Base-by-base conservation (phyloP, 805 yeast species). In the Saccharomyces kudriavzevii region DNA sequence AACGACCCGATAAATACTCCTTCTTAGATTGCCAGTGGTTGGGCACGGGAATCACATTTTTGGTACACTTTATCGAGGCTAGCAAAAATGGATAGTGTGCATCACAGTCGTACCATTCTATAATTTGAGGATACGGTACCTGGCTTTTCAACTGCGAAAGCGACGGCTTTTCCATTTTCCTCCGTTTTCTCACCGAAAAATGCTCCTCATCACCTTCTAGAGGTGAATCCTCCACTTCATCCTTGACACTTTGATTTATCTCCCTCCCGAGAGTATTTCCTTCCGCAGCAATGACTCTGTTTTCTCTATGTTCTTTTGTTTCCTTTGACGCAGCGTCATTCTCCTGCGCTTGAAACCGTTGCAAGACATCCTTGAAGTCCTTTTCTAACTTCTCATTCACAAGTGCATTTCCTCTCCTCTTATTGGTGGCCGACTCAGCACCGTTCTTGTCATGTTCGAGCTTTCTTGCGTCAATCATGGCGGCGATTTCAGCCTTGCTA, bases 31-130 rank as follows among this genome's bases (percentile, higher is more conserved):
- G 81, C 99, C 99, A 92, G 68, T 90, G 94, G 0, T 70, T 63
- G 0, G 98, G 98, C 1, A 92, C 89, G 1, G 82, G 87, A 0
- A 91, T 83, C 1, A 73, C 76, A 58, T 89, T 87, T 53, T 81
- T 83, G 35, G 74, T 70, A 0, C 84, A 71, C 64, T 91, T 92
- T 49, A 92, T 67, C 24, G 77, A 72, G 0, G 87, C 81, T 13
- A 82, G 74, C 22, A 90, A 65, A 49, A 73, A 70, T 1, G 99
- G 96, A 60, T 89, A 92, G 0, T 76, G 76, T 0, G 97, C 85
- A 71, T 91, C 94, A 1, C 83, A 85, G 67, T 94, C 98, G 60
- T 74, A 81, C 95, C 96, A 86, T 58, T 90, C 96, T 1, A 92
- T 84, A 3, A 83, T 64, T 54, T 87, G 89, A 0, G 98, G 97